These are phyloP conservation scores for Nicotiana otophora DNA, from an alignment of 257 asterid species.

Conservation along the genomic window DNA sequence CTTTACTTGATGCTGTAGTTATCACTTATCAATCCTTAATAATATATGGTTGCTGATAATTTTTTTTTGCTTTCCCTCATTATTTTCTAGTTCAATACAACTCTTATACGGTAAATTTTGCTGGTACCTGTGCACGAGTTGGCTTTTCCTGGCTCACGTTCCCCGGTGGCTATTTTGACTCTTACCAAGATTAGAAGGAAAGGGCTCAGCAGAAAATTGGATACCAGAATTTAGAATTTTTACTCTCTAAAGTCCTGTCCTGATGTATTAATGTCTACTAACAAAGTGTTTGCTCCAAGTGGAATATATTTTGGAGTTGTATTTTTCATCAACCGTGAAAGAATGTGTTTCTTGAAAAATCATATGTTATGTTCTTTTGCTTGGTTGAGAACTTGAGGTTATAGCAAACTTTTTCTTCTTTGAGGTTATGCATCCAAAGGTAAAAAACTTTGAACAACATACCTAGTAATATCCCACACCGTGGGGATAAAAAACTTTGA, in stretches of 20 bases:
- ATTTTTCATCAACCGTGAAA: background rate
- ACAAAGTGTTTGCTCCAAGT: background rate
- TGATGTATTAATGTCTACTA: background rate
- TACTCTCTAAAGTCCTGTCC: background rate
- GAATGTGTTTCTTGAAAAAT: background rate
- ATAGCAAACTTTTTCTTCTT: background rate
- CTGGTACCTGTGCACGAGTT: background rate
- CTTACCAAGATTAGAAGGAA: background rate
- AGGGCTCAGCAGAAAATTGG: background rate
- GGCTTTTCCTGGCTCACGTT: background rate
- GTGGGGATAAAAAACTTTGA: background rate
- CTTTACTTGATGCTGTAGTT: background rate
- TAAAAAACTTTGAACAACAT: too few relatives aligned
- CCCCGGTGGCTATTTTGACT: background rate
- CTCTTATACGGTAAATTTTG: background rate
- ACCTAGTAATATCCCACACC: too few relatives aligned
- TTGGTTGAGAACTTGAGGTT: background rate
- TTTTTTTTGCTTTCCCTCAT: background rate
- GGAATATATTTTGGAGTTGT: background rate
- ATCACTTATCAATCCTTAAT: background rate
- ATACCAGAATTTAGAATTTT: background rate
- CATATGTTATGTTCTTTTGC: background rate
- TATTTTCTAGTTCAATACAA: background rate
- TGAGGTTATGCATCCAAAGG: background rate
- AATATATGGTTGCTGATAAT: background rate